Evolutionary conservation across 352 stramenopile species (phyloP), one percentile per base, ranked within the genome.

Genomic region (Saprolegnia parasitica): DNA sequence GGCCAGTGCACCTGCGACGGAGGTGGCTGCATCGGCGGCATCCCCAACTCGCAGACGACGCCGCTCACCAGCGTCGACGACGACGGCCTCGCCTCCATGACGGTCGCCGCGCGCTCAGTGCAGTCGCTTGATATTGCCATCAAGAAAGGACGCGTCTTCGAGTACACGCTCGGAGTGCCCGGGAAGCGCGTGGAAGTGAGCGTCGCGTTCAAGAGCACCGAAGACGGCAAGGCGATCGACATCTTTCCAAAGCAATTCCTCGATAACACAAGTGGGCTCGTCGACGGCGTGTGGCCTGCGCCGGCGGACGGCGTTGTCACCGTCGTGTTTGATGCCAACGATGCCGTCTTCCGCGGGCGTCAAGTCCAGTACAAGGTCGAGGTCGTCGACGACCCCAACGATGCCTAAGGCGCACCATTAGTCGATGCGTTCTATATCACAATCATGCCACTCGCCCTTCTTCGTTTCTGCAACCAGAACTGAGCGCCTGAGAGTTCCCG

Each of bases 31-130:
- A 65, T 65, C 40, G 29, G 56, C 13, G 40, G 56, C 56, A 37
- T 65, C n/a, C 56, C 56, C 20, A 65, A 65, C 24, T 65, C 56
- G 10, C 56, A 65, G 35, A 65, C 56, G 21, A 52, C 40, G 4
- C 56, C 56, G 11, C 13, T 50, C 35, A 65, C 21, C n/a, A 18
- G 9, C 21, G 37, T 65, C 37, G 56, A 65, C 24, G 56, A 32
- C 35, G 56, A 65, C 20, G 56, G 56, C 9, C 56, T 65, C 11
- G 23, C 56, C 11, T 49, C 24, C 6, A 52, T 65, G 24, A 65
- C 29, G 8, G 15, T 65, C n/a, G 39, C 16, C 39, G 35, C 56
- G 8, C 35, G 56, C 35, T 47, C 56, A 16, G 23, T 37, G 24
- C 29, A 65, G 24, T 46, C 56, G 35, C n/a, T 65, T 26, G 56